Base-by-base conservation (phyloP, 1,284 basidiomycete species). In the Trichosporon asahii region DNA sequence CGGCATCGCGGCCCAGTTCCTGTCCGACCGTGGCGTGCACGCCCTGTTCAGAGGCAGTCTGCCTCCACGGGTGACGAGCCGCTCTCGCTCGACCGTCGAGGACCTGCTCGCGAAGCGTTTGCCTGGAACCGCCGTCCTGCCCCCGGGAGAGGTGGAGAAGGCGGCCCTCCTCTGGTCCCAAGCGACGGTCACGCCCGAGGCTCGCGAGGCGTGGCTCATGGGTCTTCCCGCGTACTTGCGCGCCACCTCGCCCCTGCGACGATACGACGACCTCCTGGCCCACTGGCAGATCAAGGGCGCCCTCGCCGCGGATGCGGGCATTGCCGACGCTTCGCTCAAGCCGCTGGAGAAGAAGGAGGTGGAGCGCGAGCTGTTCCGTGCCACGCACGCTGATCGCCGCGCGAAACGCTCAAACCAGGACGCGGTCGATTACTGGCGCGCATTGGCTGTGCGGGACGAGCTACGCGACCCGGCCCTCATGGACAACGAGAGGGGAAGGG, bases 261-360 rank as follows among this genome's bases (percentile, higher is more conserved):
- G 97, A 25, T 98, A 90, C 81, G 83, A 86, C 53, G 97, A 99
- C 83, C 83, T 98, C 75, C 79, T 97, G 5, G 85, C 86, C 9
- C 97, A 99, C 84, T 99, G 95, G 94, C 95, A 98, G 82, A 89
- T 99, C 82, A 96, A 98, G 80, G 85, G 89, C 64, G 88, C 88
- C 2, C 83, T 98, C 1, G 78, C 82, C 1, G 65, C 60, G 3
- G 69, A 75, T 21, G 71, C 70, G 3, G 71, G 72, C 6, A 12
- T 75, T 2, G 14, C 21, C n/a, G 66, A 8, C 29, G 64, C 68
- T n/a, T 65, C 66, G n/a, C 23, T 18, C 23, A 66, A 68, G 31
- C 55, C 70, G 53, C 64, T 82, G 27, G 49, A 35, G n/a, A 64
- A 66, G 9, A 74, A 77, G 15, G 77, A 78, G 23, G 71, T 83